These are phyloP conservation scores for Mesotaenium endlicherianum DNA, from an alignment of 139 green algal genomes.

Conservation along the genomic window DNA sequence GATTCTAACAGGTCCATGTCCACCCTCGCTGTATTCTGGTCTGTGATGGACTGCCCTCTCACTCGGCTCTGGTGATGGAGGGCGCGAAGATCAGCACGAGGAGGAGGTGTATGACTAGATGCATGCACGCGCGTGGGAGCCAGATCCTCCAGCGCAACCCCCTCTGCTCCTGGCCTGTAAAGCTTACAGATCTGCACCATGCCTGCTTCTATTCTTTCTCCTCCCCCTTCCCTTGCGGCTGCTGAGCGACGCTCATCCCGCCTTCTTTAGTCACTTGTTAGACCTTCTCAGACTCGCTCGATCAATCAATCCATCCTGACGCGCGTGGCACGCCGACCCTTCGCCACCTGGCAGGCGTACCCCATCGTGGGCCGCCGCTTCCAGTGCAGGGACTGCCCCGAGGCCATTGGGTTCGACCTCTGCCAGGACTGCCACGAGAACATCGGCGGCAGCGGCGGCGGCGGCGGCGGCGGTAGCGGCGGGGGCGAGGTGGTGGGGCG, in stretches of 20 bases:
- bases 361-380: slow-evolving; percentile 36
- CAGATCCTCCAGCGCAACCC: background rate
- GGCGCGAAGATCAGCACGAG: too few species aligned
- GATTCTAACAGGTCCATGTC: too few species aligned
- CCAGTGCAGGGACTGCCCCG: slow-evolving; percentile 20
- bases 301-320: too few species aligned
- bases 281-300: too few species aligned
- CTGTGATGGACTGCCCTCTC: background rate
- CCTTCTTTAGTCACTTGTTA: too few species aligned
- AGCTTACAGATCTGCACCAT: background rate
- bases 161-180: background rate
- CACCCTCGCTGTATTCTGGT: background rate
- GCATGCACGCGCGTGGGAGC: too few species aligned
- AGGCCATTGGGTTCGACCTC: slow-evolving; percentile 34
- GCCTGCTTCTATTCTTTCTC: background rate
- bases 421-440: background rate
- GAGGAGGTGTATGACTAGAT: too few species aligned
- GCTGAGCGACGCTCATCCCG: background rate
- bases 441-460: background rate
- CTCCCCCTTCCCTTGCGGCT: background rate
- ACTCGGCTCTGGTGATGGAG: too few species aligned
- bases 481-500: slow-evolving; percentile 16
- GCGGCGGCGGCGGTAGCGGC: background rate
- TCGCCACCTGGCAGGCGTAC: slow-evolving; percentile 30
- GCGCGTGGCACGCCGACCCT: too few species aligned